phyloP scores from a whole-genome alignment of 345 rosid genomes.

The Sisymbrium altissimum region DNA sequence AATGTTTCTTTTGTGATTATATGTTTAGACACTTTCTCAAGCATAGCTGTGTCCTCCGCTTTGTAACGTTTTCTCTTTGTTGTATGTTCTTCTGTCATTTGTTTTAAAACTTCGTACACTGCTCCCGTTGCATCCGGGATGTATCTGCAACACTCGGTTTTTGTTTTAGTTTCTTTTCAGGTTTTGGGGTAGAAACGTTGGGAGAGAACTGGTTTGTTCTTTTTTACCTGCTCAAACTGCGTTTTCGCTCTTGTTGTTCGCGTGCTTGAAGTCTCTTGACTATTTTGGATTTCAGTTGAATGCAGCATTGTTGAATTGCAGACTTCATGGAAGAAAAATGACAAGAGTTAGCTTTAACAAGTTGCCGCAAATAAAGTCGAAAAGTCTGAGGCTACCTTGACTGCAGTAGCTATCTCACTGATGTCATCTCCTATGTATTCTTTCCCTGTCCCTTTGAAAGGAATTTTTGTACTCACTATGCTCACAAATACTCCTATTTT shows the following conservation, averaged over 20 bases:
- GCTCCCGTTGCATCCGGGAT: slow-evolving; percentile 84
- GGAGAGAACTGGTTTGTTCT: neutral
- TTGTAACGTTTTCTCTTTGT: slow-evolving; percentile 54
- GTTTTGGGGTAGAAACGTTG: neutral
- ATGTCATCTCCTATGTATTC: slow-evolving; percentile 98
- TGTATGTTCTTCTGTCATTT: slow-evolving; percentile 55
- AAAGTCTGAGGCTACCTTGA: slow-evolving; percentile 50
- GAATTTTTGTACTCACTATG: slow-evolving; percentile 93
- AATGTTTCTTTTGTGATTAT: slow-evolving; percentile 70
- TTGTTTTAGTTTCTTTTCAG: neutral
- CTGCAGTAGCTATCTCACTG: slow-evolving; percentile 86
- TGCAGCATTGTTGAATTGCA: slow-evolving; percentile 94
- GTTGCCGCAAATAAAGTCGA: neutral
- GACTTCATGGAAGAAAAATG: slow-evolving; percentile 44
- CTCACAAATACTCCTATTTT: slow-evolving; percentile 92
- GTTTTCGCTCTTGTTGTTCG: slow-evolving; percentile 88
- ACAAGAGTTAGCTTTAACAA: slow-evolving; percentile 9
- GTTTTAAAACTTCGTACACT: slow-evolving; percentile 65
- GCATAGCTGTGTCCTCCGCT: slow-evolving; percentile 51
- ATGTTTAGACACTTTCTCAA: slow-evolving; percentile 53
- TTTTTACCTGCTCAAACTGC: slow-evolving; percentile 78
- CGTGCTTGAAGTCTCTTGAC: slow-evolving; percentile 79
- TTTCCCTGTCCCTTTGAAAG: slow-evolving; percentile 96
- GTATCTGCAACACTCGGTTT: slow-evolving; percentile 47
- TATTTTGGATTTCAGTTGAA: slow-evolving; percentile 87